Percentiles rank a stretch among this genome's conserved stretches.
These are phyloP conservation scores for Trichosanthes truncata DNA, from an alignment of 306 rosid genomes.

Conservation along the genomic window DNA sequence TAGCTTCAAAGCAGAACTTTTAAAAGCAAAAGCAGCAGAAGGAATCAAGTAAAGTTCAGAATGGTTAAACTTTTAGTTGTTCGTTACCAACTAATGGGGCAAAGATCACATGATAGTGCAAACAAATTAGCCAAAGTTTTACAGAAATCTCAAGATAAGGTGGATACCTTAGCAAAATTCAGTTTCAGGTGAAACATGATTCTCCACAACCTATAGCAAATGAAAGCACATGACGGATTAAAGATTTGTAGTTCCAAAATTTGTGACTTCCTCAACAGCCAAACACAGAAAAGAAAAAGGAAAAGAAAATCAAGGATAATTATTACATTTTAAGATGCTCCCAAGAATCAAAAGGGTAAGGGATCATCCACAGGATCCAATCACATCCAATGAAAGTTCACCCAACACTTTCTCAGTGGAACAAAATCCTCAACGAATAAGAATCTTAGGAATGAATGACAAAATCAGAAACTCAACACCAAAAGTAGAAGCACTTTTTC, in stretches of 20 bases:
- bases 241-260: neutral
- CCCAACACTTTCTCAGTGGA: neutral
- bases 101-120: neutral
- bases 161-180: conserved; percentile 1
- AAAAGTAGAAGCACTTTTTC: neutral
- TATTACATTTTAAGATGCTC: neutral
- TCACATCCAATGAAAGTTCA: neutral
- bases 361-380: conserved; percentile 1
- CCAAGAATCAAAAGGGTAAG: neutral
- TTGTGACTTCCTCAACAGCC: neutral
- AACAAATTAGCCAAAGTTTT: neutral
- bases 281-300: neutral
- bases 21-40: neutral
- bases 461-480: neutral
- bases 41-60: neutral
- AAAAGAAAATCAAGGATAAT: neutral
- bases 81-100: neutral
- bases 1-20: neutral
- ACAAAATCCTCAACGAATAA: conserved; percentile 6
- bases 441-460: neutral
- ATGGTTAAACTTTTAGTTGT: neutral
- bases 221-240: neutral
- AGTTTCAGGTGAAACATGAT: neutral
- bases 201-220: neutral
- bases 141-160: neutral